These are phyloP conservation scores for Colletotrichum lini DNA, from an alignment of 2,329 filamentous ascomycete species.

Conservation along the genomic window DNA sequence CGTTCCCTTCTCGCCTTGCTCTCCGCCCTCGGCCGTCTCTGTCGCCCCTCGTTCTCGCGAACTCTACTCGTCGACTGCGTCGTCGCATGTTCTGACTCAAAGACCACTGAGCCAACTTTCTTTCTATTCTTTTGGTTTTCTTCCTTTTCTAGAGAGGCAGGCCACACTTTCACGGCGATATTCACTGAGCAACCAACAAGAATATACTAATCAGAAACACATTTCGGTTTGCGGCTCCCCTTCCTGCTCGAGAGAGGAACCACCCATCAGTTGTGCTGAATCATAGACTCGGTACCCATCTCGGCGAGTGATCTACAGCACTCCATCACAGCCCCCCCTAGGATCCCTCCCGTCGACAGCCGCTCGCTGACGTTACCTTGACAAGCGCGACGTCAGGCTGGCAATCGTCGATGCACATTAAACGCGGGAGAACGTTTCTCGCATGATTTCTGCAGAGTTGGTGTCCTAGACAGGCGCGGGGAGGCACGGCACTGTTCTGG, in stretches of 20 bases:
- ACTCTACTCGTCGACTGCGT: background rate
- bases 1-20: conserved; percentile 1
- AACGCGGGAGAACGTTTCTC: background rate
- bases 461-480: background rate
- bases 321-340: background rate
- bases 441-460: background rate
- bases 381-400: background rate
- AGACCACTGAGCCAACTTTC: background rate
- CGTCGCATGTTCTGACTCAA: conserved; percentile 32
- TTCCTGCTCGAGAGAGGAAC: conserved; percentile 2
- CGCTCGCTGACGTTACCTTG: background rate
- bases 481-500: background rate
- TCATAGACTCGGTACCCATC: background rate
- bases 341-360: conserved; percentile 1
- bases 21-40: conserved; percentile 3
- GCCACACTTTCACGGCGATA: background rate
- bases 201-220: conserved; percentile 18
- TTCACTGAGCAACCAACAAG: background rate
- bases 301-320: conserved; percentile 17
- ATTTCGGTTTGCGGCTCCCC: conserved; percentile 6
- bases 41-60: conserved; percentile 18
- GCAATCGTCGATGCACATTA: background rate
- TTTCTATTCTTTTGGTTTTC: too few relatives aligned
- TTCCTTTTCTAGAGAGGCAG: conserved; percentile 4
- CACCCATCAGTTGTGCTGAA: background rate